Base-by-base conservation (phyloP, 2,329 filamentous ascomycete species). In the Diaporthe caulivora region DNA sequence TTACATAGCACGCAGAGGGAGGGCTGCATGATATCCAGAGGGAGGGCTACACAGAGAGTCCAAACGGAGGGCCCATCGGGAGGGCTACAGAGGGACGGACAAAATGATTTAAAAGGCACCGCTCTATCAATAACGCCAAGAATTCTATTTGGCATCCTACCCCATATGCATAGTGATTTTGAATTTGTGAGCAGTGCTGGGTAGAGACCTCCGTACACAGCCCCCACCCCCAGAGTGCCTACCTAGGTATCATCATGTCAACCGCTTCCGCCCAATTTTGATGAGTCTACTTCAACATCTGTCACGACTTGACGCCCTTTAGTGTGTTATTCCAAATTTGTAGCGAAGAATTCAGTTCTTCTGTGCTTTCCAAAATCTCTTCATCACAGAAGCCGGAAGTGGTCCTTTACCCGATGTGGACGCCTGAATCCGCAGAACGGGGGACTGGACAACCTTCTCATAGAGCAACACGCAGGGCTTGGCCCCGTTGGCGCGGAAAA, bases 381-480 rank as follows among this genome's bases (percentile, higher is more conserved):
- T n/a, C 5, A 68, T 42, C 13, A 72, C 34, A 17, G 58, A 47
- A 2, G 10, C 26, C 26, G 60, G 60, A 29, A 72, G 18, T 26
- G 60, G 34, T 18, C 26, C 26, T 5, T 15, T 68, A 5, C 42
- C 37, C 24, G 57, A 53, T 3, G 26, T 31, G 21, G 58, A 44
- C 5, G 13, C 13, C 40, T 67, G 9, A 15, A 72, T 64, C 1
- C 31, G 26, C 8, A 72, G 10, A 34, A 42, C 15, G 37, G 15
- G 40, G 24, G 21, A 13, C 26, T 29, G 24, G 29, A 40, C 58
- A 53, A 17, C 5, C 40, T 57, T 65, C 60, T 40, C 60, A 24
- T 13, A 37, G 26, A 72, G 47, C 17, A 42, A 44, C 34, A 73
- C 54, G 21, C 71, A 73, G 1, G 54, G 6, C 42, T 57, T 70